Percentiles rank a stretch among this genome's conserved stretches.
Conservation (phyloP, 2,329 filamentous ascomycete species). For the Escovopsis weberi region DNA sequence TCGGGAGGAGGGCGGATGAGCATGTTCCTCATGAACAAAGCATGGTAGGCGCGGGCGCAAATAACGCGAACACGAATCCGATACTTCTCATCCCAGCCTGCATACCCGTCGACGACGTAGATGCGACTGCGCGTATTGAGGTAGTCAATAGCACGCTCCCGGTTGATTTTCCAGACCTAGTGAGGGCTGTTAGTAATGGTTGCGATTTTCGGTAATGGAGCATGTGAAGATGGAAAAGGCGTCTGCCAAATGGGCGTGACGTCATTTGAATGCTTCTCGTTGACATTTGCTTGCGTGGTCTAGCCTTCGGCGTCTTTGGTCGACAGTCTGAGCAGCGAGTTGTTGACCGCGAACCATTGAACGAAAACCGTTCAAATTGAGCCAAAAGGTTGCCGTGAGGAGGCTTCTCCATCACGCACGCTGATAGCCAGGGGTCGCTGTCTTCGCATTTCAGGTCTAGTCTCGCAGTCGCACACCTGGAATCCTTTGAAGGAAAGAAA, state of each 20-base stretch:
- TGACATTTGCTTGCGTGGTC: too few species aligned
- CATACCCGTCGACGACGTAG: conserved; percentile 94
- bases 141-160: conserved; percentile 96
- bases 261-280: background rate
- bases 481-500: background rate
- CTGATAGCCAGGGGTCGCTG: too few species aligned
- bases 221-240: background rate
- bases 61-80: conserved; percentile 94
- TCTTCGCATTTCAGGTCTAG: too few species aligned
- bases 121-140: conserved; percentile 97
- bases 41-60: conserved; percentile 97
- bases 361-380: too few species aligned
- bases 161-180: conserved; percentile 99
- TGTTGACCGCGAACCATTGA: too few species aligned
- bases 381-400: too few species aligned
- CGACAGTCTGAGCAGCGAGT: too few species aligned
- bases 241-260: background rate
- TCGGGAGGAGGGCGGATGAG: conserved; percentile 84
- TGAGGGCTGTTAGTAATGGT: conserved; percentile 12
- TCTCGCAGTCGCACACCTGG: background rate
- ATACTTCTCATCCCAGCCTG: conserved; percentile 98
- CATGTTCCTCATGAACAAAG: conserved; percentile 99
- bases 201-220: background rate
- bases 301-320: too few species aligned
- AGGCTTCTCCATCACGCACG: too few species aligned